A percentile compares a stretch with the other conserved stretches of the same genome.
These are phyloP conservation scores for Candida tallmaniae DNA, from an alignment of 805 yeast genomes.

Conservation along the genomic window DNA sequence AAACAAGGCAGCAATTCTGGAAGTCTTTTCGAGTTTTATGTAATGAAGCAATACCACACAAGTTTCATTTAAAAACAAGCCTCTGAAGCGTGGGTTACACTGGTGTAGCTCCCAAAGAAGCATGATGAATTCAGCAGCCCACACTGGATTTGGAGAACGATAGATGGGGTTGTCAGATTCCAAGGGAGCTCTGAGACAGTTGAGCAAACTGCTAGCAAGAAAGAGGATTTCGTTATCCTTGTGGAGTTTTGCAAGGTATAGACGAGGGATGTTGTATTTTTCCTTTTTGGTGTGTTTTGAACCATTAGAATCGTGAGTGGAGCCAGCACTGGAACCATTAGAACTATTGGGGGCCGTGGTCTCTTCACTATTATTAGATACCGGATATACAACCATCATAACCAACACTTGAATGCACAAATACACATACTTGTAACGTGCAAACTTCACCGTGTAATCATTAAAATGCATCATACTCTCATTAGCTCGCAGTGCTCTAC, in stretches of 20 bases:
- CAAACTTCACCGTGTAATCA: conserved; percentile 19
- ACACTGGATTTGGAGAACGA: conserved; percentile 21
- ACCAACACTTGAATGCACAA: conserved; percentile 60
- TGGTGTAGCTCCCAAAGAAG: conserved; percentile 75
- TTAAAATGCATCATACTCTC: conserved; percentile 43
- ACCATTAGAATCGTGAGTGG: conserved; percentile 1
- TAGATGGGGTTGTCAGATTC: not conserved
- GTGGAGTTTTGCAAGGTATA: conserved; percentile 48
- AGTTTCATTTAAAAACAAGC: conserved; percentile 47
- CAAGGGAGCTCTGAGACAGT: conserved; percentile 46
- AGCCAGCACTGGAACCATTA: not conserved
- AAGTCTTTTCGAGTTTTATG: conserved; percentile 44
- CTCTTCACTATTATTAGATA: conserved; percentile 35
- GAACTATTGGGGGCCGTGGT: conserved; percentile 29
- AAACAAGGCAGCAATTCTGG: conserved; percentile 47
- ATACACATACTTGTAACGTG: conserved; percentile 45
- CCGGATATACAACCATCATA: conserved; percentile 56
- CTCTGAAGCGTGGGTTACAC: conserved; percentile 58
- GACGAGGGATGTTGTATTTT: conserved; percentile 46
- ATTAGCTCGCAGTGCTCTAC: conserved; percentile 44
- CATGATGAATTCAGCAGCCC: conserved; percentile 59
- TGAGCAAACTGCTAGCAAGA: conserved; percentile 44
- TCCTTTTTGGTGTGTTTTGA: conserved; percentile 16
- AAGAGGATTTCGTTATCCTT: conserved; percentile 52
- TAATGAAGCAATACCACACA: conserved; percentile 53